phyloP scores from a whole-genome alignment of 768 basidiomycete genomes.

The Bullera alba region DNA sequence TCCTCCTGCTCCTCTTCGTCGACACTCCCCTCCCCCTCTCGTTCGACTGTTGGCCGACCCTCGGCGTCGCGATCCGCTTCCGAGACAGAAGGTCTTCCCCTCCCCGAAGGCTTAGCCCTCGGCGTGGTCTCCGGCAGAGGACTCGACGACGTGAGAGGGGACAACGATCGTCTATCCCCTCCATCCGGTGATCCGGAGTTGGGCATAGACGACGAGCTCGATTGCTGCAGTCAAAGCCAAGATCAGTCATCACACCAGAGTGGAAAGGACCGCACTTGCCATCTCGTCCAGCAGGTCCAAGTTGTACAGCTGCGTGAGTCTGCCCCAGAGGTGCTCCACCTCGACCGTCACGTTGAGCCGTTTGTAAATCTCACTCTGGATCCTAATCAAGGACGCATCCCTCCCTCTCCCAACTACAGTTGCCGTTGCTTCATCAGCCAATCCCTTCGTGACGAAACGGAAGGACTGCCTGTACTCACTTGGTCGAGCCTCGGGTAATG shows the following conservation, averaged over 20 bases:
- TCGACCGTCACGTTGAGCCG: slow-evolving; percentile 26
- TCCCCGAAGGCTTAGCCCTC: neutral
- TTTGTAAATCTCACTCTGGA: slow-evolving; percentile 25
- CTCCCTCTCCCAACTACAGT: slow-evolving; percentile 32
- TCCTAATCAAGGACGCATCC: slow-evolving; percentile 31
- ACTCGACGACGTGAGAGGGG: slow-evolving; percentile 2
- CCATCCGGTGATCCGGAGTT: slow-evolving; percentile 12
- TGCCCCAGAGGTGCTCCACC: slow-evolving; percentile 27
- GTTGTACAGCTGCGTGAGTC: slow-evolving; percentile 30
- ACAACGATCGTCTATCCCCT: neutral
- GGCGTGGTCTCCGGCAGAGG: neutral
- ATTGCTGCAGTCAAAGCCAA: neutral
- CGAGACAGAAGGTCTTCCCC: no score
- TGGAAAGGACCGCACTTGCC: slow-evolving; percentile 13
- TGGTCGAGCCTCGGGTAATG: slow-evolving; percentile 14
- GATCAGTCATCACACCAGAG: neutral
- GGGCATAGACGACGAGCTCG: slow-evolving; percentile 10
- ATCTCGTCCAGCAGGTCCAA: slow-evolving; percentile 31
- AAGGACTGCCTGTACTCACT: slow-evolving; percentile 8
- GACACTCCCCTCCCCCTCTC: neutral
- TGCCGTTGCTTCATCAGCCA: neutral
- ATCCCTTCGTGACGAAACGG: neutral
- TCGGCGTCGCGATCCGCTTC: no score
- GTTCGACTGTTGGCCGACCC: neutral
- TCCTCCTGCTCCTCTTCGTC: neutral